phyloP scores from a whole-genome alignment of 352 stramenopile species.

The Plasmopara halstedii region DNA sequence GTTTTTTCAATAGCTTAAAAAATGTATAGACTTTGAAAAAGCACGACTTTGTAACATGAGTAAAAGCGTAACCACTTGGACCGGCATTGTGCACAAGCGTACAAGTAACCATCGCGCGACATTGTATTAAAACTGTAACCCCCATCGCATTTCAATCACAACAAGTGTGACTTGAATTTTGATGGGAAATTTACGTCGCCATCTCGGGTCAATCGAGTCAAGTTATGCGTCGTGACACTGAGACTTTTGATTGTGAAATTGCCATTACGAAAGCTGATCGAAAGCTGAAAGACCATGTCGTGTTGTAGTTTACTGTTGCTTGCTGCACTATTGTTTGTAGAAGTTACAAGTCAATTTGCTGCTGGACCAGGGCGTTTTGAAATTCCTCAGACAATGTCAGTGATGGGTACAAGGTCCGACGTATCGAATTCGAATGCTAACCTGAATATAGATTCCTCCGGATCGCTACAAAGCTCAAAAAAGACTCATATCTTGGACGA shows the following conservation, averaged over 20 bases:
- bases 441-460: slow-evolving; percentile 3
- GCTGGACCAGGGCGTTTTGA: neutral
- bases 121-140: no score
- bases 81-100: neutral
- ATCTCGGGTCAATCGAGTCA: slow-evolving; percentile 5
- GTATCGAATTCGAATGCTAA: neutral
- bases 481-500: neutral
- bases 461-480: slow-evolving; percentile 11
- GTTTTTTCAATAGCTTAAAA: no score
- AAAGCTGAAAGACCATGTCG: no score
- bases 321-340: neutral
- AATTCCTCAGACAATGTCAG: slow-evolving; percentile 1
- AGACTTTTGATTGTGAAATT: slow-evolving; percentile 6
- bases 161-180: no score
- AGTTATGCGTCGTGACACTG: neutral
- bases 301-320: slow-evolving; percentile 6
- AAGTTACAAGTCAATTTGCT: slow-evolving; percentile 9
- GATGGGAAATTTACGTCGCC: slow-evolving; percentile 1
- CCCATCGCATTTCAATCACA: no score
- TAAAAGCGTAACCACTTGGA: no score
- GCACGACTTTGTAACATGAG: no score
- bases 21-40: no score
- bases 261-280: neutral
- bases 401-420: slow-evolving; percentile 2
- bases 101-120: no score